Percentiles rank a stretch among this genome's conserved stretches.
Conservation (phyloP, 1,284 basidiomycete species). For the Ustilago esculenta region DNA sequence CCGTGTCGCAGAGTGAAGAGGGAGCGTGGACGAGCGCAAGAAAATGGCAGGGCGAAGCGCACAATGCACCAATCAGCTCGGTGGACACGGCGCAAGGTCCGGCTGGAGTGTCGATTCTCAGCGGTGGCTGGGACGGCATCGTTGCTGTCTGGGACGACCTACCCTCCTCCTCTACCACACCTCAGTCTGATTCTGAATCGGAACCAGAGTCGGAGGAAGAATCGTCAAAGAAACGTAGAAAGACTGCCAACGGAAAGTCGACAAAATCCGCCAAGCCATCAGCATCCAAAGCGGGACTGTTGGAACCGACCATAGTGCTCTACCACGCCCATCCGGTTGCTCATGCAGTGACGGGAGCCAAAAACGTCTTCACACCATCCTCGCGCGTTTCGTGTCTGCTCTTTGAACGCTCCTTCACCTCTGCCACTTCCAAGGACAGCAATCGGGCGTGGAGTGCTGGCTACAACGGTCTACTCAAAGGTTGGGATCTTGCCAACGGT, state of each 20-base stretch:
- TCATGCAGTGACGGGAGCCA: constrained; percentile 26
- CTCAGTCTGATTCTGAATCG: constrained; percentile 9
- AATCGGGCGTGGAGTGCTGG: constrained; percentile 52
- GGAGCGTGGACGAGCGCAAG: constrained; percentile 20
- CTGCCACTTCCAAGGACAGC: constrained; percentile 8
- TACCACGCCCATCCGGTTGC: constrained; percentile 26
- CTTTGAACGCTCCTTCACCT: constrained; percentile 29
- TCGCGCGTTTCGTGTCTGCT: constrained; percentile 45
- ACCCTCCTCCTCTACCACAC: neutral
- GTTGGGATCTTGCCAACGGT: constrained; percentile 56
- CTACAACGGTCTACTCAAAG: constrained; percentile 59
- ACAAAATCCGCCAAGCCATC: neutral
- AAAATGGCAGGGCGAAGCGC: constrained; percentile 37
- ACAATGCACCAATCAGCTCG: constrained; percentile 44
- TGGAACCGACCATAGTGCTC: constrained; percentile 26
- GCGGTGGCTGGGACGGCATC: constrained; percentile 61
- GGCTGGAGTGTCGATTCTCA: constrained; percentile 29
- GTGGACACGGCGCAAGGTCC: constrained; percentile 34
- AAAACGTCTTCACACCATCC: constrained; percentile 45
- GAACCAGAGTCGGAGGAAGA: constrained; percentile 30
- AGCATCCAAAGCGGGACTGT: constrained; percentile 2
- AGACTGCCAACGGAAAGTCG: constrained; percentile 15
- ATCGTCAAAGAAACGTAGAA: constrained; percentile 21
- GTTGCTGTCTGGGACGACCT: constrained; percentile 58
- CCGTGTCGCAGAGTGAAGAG: constrained; percentile 7